phyloP scores from a whole-genome alignment of 2,329 filamentous ascomycete species.

The Golovinomyces cichoracearum region DNA sequence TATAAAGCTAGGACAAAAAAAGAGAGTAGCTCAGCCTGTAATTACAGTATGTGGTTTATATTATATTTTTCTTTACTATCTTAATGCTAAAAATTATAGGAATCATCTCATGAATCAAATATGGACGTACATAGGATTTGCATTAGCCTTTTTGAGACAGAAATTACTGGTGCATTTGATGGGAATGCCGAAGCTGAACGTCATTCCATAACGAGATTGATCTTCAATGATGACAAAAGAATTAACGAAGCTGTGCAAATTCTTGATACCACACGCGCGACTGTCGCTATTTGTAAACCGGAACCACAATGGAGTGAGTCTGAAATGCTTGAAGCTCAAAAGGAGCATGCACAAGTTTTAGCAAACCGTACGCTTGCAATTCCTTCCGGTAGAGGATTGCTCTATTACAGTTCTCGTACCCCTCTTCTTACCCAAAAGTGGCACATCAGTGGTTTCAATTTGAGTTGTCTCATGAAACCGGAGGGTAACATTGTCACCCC shows the following conservation, averaged over 20 bases:
- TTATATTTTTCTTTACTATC: not conserved
- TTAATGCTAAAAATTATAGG: slow-evolving; percentile 16
- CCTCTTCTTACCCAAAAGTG: slow-evolving; percentile 85
- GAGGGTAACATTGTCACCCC: slow-evolving; percentile 81
- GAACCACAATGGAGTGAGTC: slow-evolving; percentile 61
- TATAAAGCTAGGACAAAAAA: slow-evolving; percentile 23
- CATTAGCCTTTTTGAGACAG: slow-evolving; percentile 30
- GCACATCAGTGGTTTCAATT: slow-evolving; percentile 67
- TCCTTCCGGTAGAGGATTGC: slow-evolving; percentile 59
- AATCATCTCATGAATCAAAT: slow-evolving; percentile 36
- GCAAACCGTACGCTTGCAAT: slow-evolving; percentile 73
- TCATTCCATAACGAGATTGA: slow-evolving; percentile 53
- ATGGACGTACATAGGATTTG: slow-evolving; percentile 63
- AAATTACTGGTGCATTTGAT: slow-evolving; percentile 35
- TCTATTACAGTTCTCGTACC: slow-evolving; percentile 67
- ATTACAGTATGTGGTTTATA: slow-evolving; percentile 8
- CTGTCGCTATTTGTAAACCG: slow-evolving; percentile 50
- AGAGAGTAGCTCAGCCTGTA: slow-evolving; percentile 8
- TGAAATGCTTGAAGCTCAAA: slow-evolving; percentile 73
- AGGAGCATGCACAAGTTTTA: slow-evolving; percentile 63
- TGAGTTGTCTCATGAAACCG: slow-evolving; percentile 77
- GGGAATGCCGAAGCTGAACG: slow-evolving; percentile 65
- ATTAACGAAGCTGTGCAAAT: slow-evolving; percentile 65
- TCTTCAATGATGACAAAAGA: slow-evolving; percentile 78
- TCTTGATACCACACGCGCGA: slow-evolving; percentile 60